Evolutionary conservation across 1,284 basidiomycete genomes (phyloP), one percentile per base, ranked within the genome.

Genomic region (Trichosporon sp.): DNA sequence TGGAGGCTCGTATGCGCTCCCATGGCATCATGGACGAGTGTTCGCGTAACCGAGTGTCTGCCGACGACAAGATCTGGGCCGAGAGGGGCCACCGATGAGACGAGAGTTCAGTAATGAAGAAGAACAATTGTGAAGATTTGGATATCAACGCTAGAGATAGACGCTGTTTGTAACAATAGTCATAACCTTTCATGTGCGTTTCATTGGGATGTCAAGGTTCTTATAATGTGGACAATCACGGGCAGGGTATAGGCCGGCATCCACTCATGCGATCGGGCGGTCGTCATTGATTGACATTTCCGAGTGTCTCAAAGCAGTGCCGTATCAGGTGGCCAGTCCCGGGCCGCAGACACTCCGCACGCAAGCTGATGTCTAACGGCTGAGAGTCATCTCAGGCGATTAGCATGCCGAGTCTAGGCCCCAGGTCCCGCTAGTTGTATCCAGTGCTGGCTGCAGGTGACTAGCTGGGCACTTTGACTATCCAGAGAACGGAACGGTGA

Each of bases 1-100:
- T 79, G 70, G 76, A 77, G 65, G 68, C 69, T 67, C 73, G 77
- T 59, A 77, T 77, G 72, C 70, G 71, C 31, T 37, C 59, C 31
- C 59, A 37, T 19, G 59, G 32, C 11, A n/a, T 4, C 14, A 16
- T 37, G 16, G 59, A 63, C 16, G 31, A 32, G 31, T 16, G 21
- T 8, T 35, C 31, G 14, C 32, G 19, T 4, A 35, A 12, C 32
- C 59, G 31, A 2, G n/a, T 6, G 2, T 63, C 51, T 1, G 26
- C 51, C 12, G 48, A 51, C 31, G 63, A 65, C 51, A 71, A 71
- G 70, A 31, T 56, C 35, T 51, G 26, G 51, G 63, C 59, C 12
- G 67, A 68, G 19, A 46, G 70, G 6, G 66, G 70, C 1, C 61
- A 66, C 14, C 61, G 32, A 37, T 48, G 19, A 32, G 67, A 5